A percentile compares a stretch with the other conserved stretches of the same genome.
Conservation (phyloP, 441 rosid species). For the Mallotus japonicus region DNA sequence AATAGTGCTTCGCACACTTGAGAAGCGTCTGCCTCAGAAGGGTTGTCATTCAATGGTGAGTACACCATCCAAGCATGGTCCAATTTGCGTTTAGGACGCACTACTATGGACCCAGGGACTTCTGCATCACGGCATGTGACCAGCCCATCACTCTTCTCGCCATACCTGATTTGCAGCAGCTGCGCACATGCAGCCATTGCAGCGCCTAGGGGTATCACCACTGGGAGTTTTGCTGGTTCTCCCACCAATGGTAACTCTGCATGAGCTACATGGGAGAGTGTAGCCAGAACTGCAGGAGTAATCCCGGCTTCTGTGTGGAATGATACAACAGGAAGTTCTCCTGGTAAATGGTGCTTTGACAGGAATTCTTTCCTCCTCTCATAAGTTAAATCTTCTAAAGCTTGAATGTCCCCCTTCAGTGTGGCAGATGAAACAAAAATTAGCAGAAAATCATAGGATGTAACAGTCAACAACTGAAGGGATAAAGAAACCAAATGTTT, state of each 20-base stretch:
- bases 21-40: slow-evolving; percentile 72
- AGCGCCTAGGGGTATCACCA: slow-evolving; percentile 89
- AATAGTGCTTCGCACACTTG: slow-evolving; percentile 89
- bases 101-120: slow-evolving; percentile 88
- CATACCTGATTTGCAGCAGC: slow-evolving; percentile 73
- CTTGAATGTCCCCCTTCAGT: slow-evolving; percentile 83
- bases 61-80: slow-evolving; percentile 99
- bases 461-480: too few relatives aligned
- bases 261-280: slow-evolving; percentile 86
- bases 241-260: slow-evolving; percentile 70
- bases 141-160: slow-evolving; percentile 89
- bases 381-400: slow-evolving; percentile 91
- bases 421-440: slow-evolving; percentile 13
- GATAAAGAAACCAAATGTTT: neutral
- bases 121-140: slow-evolving; percentile 90
- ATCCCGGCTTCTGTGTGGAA: slow-evolving; percentile 89
- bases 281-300: slow-evolving; percentile 71
- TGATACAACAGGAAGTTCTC: slow-evolving; percentile 80
- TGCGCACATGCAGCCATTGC: slow-evolving; percentile 98
- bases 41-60: slow-evolving; percentile 69
- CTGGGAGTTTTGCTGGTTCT: slow-evolving; percentile 68
- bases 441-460: too few relatives aligned
- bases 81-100: slow-evolving; percentile 68
- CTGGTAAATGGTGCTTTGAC: slow-evolving; percentile 62
- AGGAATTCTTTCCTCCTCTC: slow-evolving; percentile 80